Percentiles rank a stretch among this genome's conserved stretches.
These are phyloP conservation scores for Didymella pinodella DNA, from an alignment of 2,329 filamentous ascomycete species.

Conservation along the genomic window DNA sequence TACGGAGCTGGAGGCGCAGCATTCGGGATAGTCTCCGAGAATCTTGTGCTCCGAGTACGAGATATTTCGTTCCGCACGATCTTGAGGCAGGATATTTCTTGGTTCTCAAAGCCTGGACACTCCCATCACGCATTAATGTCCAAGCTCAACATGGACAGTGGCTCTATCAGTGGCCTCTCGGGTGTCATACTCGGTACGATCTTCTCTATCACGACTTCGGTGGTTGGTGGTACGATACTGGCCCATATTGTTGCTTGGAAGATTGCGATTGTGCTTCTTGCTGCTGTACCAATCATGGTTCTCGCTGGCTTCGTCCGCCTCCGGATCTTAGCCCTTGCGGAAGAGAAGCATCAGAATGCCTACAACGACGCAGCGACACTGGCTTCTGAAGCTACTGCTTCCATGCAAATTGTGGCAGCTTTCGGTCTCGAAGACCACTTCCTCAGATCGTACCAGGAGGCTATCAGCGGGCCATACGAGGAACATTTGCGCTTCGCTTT, in stretches of 20 bases:
- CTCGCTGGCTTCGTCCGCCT: constrained; percentile 57
- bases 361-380: constrained; percentile 70
- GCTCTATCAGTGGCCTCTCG: constrained; percentile 57
- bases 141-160: constrained; percentile 58
- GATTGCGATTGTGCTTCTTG: constrained; percentile 60
- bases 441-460: constrained; percentile 48
- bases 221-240: constrained; percentile 58
- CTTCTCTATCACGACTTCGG: constrained; percentile 58
- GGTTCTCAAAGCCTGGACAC: constrained; percentile 56
- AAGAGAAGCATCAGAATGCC: constrained; percentile 69
- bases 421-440: constrained; percentile 54
- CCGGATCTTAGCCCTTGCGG: constrained; percentile 63
- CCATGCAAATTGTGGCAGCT: constrained; percentile 66
- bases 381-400: constrained; percentile 71
- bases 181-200: constrained; percentile 60
- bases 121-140: constrained; percentile 57
- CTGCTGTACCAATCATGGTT: constrained; percentile 59
- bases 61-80: constrained; percentile 60
- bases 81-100: constrained; percentile 63
- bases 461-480: constrained; percentile 52
- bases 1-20: constrained; percentile 56
- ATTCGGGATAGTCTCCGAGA: constrained; percentile 59
- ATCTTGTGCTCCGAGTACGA: constrained; percentile 55
- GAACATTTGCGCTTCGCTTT: constrained; percentile 52
- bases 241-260: constrained; percentile 60